phyloP scores from a whole-genome alignment of 179 eudicot species.

The Nepenthes alata region DNA sequence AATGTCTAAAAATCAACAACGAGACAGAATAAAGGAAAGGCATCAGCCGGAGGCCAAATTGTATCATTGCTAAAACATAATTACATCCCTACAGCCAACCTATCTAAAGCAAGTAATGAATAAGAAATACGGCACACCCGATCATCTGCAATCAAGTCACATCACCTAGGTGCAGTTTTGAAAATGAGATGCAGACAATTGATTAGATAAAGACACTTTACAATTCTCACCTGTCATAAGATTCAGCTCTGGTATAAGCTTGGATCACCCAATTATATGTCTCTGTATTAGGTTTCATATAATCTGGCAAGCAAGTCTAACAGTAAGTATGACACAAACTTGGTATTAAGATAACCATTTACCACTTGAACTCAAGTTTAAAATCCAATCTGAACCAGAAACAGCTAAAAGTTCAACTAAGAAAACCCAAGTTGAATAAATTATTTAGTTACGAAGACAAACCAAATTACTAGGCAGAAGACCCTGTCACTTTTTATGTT shows the following conservation, averaged over 20 bases:
- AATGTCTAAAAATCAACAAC: no score
- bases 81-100: no score
- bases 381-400: neutral
- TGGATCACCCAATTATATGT: slow-evolving; percentile 97
- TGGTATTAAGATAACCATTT: neutral
- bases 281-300: slow-evolving; percentile 93
- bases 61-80: neutral
- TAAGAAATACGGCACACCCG: no score
- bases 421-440: neutral
- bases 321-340: slow-evolving; percentile 13
- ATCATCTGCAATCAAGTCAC: no score
- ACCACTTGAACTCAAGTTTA: neutral
- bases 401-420: neutral
- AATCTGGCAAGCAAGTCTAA: slow-evolving; percentile 41
- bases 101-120: no score
- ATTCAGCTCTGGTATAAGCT: slow-evolving; percentile 96
- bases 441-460: neutral
- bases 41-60: neutral
- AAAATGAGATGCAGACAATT: no score
- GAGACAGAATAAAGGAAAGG: neutral
- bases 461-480: neutral
- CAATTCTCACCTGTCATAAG: slow-evolving; percentile 66
- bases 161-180: no score
- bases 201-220: neutral
- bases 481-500: neutral